Base-by-base conservation (phyloP, 2,329 filamentous ascomycete genomes). In the Penicillium sp. region DNA sequence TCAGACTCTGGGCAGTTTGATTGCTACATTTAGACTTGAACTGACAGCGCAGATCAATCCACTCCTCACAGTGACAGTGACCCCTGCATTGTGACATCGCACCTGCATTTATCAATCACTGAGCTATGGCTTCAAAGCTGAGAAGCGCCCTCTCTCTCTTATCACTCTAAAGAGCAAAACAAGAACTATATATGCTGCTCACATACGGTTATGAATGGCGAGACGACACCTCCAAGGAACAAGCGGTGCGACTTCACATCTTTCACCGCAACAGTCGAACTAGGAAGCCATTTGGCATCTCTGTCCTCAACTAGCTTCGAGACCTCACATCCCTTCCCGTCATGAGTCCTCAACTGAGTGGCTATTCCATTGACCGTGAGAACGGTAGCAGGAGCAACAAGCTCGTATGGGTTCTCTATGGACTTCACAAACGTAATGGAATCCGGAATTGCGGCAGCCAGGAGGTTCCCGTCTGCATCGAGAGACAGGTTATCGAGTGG, bases 121-220 rank as follows among this genome's bases (percentile, higher is more conserved):
- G 43, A 2, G 11, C 11, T n/a, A 18, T 16, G 26, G 14, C 16
- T 13, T 16, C 29, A 22, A 16, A 22, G 8, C 18, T 13, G 13
- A 31, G 20, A 32, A 45, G 11, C 6, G 11, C 11, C 3, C 5
- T 18, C 4, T 9, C 42, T 2, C 24, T 18, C 24, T 4, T 18
- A 20, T 9, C 26, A 31, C n/a, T 32, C n/a, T 32, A 16, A 16
- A 14, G 3, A 11, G 18, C 29, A 45, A 16, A 22, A 22, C n/a
- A 13, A 5, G 2, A n/a, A 46, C 14, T 47, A 38, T 18, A 38
- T 14, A 22, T 14, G 22, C 34, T 34, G 32, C 40, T 64, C 57
- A 50, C 65, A 68, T 14, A 67, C 57, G 8, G 55, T 61, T 11
- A 67, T 59, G 35, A 66, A 69, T 9, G 62, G 61, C 2, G 67